Conservation (phyloP, 148 eudicot species). For the Chenopodium quinoa region DNA sequence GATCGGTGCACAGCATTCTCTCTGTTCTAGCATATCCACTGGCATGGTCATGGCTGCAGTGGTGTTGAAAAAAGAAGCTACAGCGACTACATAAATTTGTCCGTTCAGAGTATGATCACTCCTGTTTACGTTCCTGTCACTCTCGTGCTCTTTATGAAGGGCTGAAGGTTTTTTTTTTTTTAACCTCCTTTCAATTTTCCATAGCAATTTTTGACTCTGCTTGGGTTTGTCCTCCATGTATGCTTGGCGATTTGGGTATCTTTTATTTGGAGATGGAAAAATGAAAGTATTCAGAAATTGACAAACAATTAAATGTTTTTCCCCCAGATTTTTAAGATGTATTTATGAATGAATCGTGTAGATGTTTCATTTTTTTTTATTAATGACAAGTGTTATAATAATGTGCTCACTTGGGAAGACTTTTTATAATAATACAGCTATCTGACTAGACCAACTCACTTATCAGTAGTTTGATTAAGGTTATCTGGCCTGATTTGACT, state of each 20-base stretch:
- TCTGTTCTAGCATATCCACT: constrained; percentile 76
- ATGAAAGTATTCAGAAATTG: background rate
- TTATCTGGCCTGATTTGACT: constrained; percentile 4
- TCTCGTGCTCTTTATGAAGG: constrained; percentile 99
- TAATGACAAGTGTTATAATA: too few species aligned
- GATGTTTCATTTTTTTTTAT: background rate
- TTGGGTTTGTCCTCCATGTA: background rate
- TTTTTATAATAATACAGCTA: background rate
- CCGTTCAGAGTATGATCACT: constrained; percentile 99
- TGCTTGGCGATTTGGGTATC: background rate
- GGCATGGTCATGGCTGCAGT: constrained; percentile 98
- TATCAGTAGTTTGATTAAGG: background rate
- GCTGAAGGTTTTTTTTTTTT: constrained; percentile 72
- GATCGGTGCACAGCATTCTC: constrained; percentile 76
- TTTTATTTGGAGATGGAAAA: background rate
- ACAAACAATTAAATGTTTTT: background rate
- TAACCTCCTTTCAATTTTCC: background rate
- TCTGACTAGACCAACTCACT: background rate
- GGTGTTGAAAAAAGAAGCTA: constrained; percentile 79
- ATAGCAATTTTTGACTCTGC: background rate
- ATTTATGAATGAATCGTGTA: background rate
- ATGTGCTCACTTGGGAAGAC: background rate
- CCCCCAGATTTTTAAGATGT: background rate
- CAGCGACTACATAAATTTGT: constrained; percentile 89
- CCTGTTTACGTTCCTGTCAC: constrained; percentile 97